Evolutionary conservation across 202 grass and related monocot genomes (phyloP).

Genomic region (Bolboschoenoplectus hybrid): DNA sequence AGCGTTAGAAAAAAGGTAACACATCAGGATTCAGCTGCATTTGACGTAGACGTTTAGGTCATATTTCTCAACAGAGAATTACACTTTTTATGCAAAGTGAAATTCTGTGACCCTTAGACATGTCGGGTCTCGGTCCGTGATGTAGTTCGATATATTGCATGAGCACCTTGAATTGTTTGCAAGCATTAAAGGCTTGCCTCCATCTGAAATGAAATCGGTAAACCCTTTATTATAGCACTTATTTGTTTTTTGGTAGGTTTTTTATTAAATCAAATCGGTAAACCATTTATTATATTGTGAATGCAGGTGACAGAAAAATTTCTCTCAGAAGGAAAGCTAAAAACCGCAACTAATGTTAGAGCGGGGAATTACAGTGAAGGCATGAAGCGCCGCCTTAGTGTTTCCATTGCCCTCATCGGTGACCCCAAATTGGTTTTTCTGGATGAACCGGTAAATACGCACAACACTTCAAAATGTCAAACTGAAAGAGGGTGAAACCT

Average conservation of each 20-base stretch:
- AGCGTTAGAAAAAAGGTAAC: no score
- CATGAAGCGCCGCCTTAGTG: slow-evolving; percentile 89
- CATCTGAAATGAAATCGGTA: slow-evolving; percentile 69
- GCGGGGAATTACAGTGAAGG: slow-evolving; percentile 94
- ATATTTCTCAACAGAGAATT: no score
- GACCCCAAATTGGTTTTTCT: slow-evolving; percentile 93
- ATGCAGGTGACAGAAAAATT: slow-evolving; percentile 71
- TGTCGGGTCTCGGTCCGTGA: background rate
- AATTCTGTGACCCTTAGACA: no score
- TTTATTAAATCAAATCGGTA: background rate
- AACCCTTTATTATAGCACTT: background rate
- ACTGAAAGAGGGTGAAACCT: background rate
- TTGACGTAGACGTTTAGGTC: no score
- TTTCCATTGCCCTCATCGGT: slow-evolving; percentile 86
- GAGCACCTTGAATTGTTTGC: slow-evolving; percentile 91
- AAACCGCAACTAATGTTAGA: slow-evolving; percentile 71
- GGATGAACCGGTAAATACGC: slow-evolving; percentile 72
- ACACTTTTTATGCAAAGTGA: no score
- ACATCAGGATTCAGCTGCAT: no score
- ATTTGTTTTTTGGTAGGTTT: no score
- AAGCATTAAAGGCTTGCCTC: slow-evolving; percentile 86
- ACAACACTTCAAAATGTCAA: background rate
- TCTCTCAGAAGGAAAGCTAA: slow-evolving; percentile 81
- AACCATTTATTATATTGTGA: background rate
- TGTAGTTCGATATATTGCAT: slow-evolving; percentile 86